Conservation (phyloP, 2,329 filamentous ascomycete species). For the Fusarium sp. region DNA sequence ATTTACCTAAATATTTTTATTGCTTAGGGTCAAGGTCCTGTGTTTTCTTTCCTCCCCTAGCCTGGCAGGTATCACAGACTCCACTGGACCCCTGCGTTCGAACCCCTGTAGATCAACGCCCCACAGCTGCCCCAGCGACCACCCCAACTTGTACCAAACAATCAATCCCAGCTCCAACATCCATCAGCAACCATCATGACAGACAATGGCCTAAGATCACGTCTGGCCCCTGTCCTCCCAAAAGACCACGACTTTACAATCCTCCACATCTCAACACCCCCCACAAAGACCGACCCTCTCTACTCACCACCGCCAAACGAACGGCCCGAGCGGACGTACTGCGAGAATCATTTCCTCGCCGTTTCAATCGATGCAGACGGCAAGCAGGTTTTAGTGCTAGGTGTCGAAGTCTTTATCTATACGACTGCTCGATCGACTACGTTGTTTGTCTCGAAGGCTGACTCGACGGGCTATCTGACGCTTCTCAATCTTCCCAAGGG, state of each 20-base stretch:
- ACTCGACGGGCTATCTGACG: slow-evolving; percentile 89
- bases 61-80: background rate
- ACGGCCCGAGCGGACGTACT: slow-evolving; percentile 79
- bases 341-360: slow-evolving; percentile 81
- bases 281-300: slow-evolving; percentile 76
- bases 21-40: too few relatives aligned
- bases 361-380: slow-evolving; percentile 55
- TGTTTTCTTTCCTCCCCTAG: too few relatives aligned
- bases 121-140: slow-evolving; percentile 31
- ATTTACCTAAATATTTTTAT: too few relatives aligned
- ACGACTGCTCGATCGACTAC: slow-evolving; percentile 82
- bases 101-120: slow-evolving; percentile 9
- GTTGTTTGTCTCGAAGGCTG: slow-evolving; percentile 95
- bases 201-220: slow-evolving; percentile 15
- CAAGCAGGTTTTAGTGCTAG: slow-evolving; percentile 75
- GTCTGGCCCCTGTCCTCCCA: slow-evolving; percentile 62
- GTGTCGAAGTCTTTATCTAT: slow-evolving; percentile 88
- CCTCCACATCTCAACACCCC: slow-evolving; percentile 88
- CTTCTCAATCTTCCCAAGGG: slow-evolving; percentile 70
- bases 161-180: background rate
- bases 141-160: slow-evolving; percentile 11
- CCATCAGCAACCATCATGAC: slow-evolving; percentile 19
- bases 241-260: slow-evolving; percentile 69
- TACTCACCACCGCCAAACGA: slow-evolving; percentile 80
- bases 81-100: background rate